Base-by-base conservation (phyloP, 345 rosid species). In the Rhodamnia argentea region DNA sequence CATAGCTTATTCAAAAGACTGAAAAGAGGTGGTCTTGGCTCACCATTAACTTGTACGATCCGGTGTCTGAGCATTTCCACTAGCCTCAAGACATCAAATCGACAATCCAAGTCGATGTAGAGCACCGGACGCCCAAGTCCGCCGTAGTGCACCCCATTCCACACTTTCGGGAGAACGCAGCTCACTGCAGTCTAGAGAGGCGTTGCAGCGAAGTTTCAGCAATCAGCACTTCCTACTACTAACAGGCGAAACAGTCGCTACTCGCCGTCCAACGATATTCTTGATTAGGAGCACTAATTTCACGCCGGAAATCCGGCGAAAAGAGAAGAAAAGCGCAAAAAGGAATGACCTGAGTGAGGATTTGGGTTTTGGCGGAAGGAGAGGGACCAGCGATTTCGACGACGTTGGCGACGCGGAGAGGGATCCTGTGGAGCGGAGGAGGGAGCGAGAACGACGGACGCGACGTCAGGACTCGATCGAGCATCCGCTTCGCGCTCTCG, bases 41-140 rank as follows among this genome's bases (percentile, higher is more conserved):
- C 60, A 91, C 88, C 70, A 74, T 85, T 82, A n/a, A 92, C 91
- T 87, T 88, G 88, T 54, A 53, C 47, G 54, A 96, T 94, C 82
- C 96, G 93, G 88, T 83, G 88, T 84, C 86, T 90, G 27, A 96
- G 92, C 91, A 95, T 56, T n/a, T 95, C 87, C 24, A 96, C 89
- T 10, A 96, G 92, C 74, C 95, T 95, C 10, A 83, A 81, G 24
- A 93, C 84, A 74, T 96, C 96, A 44, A 96, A 94, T 15, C 96
- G 92, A 59, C 96, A 94, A 90, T 95, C 99, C 90, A 95, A 89
- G 89, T 96, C 98, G 76, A 96, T 59, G 87, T 91, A 95, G 86
- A 93, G 82, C 50, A 91, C 96, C 9, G 89, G 26, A 83, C 85
- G 93, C 84, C 92, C 97, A 59, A 91, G 88, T n/a, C 98, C 98